Base-by-base conservation (phyloP, 805 yeast genomes). In the Ogataea siamensis region DNA sequence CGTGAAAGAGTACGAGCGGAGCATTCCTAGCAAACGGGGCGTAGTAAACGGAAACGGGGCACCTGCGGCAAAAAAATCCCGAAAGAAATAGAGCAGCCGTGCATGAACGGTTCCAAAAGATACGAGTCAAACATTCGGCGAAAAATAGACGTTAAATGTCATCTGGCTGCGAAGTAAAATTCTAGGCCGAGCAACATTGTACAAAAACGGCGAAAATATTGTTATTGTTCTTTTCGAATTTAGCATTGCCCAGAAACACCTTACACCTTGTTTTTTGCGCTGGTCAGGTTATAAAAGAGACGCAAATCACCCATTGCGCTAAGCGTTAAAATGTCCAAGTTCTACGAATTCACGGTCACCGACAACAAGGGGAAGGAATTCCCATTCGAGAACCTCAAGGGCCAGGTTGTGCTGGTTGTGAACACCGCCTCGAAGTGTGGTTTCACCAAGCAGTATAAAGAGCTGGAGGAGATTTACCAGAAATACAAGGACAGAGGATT, bases 371-470 rank as follows among this genome's bases (percentile, higher is more conserved):
- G 81, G 23, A 55, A 78, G 46, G 75, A 74, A 14, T 81, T 67
- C 59, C 73, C 83, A 19, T 79, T 87, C 51, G 51, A 62, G 28
- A 65, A 79, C 43, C 67, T 83, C 42, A 72, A 81, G 59, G 94
- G 91, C 28, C 84, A 87, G 61, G 94, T 82, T 29, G 89, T 88
- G 12, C 61, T 87, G 29, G 70, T 88, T 40, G 94, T 88, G 43
- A 87, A 87, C 61, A 91, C 87, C 24, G 96, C 96, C 12, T 82
- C 93, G 55, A 82, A 86, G 64, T 86, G 94, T 60, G 80, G 78
- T 5, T 79, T 78, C 63, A 80, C 93, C 3, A 80, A 84, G 40
- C 95, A 87, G 60, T 84, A 83, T 59, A 64, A 69, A 37, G 91
- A 80, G 36, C 65, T 88, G 23, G 89, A 88, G 63, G 64, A 60